phyloP scores from a whole-genome alignment of 2,329 filamentous ascomycete genomes.

The Macrophomina tecta region DNA sequence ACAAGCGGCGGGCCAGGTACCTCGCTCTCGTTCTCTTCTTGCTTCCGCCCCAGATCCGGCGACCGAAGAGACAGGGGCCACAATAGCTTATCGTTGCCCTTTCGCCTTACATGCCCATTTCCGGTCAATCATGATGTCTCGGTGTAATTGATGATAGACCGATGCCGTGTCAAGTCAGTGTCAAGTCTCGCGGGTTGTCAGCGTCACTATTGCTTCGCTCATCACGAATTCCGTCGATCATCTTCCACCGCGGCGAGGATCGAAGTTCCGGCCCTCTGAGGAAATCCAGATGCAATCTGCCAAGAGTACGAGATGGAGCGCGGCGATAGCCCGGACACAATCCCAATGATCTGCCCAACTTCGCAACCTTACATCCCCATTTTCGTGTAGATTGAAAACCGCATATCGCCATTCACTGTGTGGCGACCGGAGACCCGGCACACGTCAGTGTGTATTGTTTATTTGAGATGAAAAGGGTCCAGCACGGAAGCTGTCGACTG shows the following conservation, averaged over 20 bases:
- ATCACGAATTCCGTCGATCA: neutral
- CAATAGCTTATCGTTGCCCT: neutral
- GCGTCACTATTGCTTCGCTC: neutral
- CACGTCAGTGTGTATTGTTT: neutral
- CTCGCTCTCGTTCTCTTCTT: neutral
- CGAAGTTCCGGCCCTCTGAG: neutral
- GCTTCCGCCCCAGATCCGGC: slow-evolving; percentile 12
- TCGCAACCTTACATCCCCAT: slow-evolving; percentile 6
- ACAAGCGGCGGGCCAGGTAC: neutral
- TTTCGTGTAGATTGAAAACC: neutral
- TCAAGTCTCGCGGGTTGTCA: neutral
- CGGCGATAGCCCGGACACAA: slow-evolving; percentile 5
- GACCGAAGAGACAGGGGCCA: neutral
- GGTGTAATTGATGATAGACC: neutral
- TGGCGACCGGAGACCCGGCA: slow-evolving; percentile 2
- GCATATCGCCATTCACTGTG: neutral
- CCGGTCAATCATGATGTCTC: neutral
- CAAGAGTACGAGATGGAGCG: neutral
- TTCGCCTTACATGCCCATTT: neutral
- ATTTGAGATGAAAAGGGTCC: neutral
- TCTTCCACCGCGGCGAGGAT: neutral
- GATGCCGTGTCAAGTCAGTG: neutral
- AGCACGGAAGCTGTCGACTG: slow-evolving; percentile 2
- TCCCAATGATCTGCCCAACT: neutral
- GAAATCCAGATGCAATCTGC: too few relatives aligned